Evolutionary conservation across 257 asterid species (phyloP).

Genomic region (Phtheirospermum japonicum): DNA sequence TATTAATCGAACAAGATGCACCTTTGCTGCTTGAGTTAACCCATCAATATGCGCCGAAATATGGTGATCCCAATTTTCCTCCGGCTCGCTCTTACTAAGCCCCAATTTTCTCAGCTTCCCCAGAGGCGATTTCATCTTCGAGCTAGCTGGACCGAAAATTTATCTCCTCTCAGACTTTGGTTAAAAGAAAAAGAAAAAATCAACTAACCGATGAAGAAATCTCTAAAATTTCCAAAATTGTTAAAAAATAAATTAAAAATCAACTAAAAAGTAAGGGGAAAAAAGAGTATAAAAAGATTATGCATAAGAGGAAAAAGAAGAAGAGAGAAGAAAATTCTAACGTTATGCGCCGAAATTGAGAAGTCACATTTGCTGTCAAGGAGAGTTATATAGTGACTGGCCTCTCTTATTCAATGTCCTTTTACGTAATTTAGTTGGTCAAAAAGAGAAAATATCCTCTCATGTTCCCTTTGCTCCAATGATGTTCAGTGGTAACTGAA

Average conservation of each 20-base stretch:
- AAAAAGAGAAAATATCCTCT: background rate
- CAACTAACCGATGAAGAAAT: conserved; percentile 3
- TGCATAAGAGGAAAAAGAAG: conserved; percentile 7
- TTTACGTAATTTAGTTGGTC: conserved; percentile 29
- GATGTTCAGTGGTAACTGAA: too few relatives aligned
- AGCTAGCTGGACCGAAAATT: conserved; percentile 1
- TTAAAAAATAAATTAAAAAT: background rate
- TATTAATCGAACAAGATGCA: conserved; percentile 25
- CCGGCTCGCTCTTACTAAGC: conserved; percentile 38
- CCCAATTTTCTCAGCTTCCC: conserved; percentile 43
- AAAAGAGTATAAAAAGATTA: background rate
- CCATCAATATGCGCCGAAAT: conserved; percentile 41
- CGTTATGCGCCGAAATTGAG: conserved; percentile 48
- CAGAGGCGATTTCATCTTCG: conserved; percentile 46
- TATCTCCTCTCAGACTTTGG: conserved; percentile 2
- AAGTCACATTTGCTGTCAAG: conserved; percentile 28
- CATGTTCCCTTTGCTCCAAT: conserved; percentile 13
- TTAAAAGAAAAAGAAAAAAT: background rate
- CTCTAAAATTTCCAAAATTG: conserved; percentile 1
- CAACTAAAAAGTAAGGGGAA: background rate
- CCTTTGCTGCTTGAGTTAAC: conserved; percentile 51
- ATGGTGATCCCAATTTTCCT: conserved; percentile 49
- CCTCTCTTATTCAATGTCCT: conserved; percentile 34
- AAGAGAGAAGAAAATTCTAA: conserved; percentile 34
- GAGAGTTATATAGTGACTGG: conserved; percentile 24